Conservation (phyloP, 805 yeast genomes). For the Myxozyma monticola region DNA sequence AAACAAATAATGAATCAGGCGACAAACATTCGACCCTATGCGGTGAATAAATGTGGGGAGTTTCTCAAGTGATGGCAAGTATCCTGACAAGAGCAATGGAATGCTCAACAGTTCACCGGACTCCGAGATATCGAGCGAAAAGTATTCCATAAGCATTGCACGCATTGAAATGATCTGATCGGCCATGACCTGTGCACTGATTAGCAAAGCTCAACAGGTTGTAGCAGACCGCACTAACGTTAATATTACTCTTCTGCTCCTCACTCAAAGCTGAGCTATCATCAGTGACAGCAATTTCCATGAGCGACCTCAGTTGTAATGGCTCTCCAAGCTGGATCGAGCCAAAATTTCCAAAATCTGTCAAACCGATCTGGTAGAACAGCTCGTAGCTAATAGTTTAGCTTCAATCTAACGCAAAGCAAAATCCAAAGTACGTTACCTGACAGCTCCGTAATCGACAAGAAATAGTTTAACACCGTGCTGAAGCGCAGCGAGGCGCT, state of each 20-base stretch:
- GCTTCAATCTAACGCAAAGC: background rate
- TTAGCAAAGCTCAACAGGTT: too few species aligned
- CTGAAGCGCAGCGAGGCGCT: constrained; percentile 80
- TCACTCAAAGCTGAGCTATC: constrained; percentile 8
- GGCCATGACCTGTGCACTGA: background rate
- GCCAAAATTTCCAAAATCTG: constrained; percentile 84
- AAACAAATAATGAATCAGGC: background rate
- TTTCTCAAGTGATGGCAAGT: constrained; percentile 62
- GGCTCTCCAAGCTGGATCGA: constrained; percentile 45
- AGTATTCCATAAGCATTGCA: constrained; percentile 83
- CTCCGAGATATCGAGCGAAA: constrained; percentile 48
- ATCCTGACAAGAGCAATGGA: constrained; percentile 68
- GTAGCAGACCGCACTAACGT: too few species aligned
- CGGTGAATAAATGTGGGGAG: constrained; percentile 66
- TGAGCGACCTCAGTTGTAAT: constrained; percentile 42
- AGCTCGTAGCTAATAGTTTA: constrained; percentile 47
- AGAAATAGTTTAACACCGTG: constrained; percentile 73
- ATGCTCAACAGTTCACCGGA: constrained; percentile 47
- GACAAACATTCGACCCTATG: constrained; percentile 51
- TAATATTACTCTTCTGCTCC: background rate
- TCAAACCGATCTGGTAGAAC: constrained; percentile 76
- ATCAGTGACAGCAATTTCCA: constrained; percentile 35
- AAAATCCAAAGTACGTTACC: constrained; percentile 33
- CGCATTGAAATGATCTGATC: constrained; percentile 50
- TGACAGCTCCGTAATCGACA: constrained; percentile 74